Conservation (phyloP, 1,284 basidiomycete species). For the Caloboletus inedulis region DNA sequence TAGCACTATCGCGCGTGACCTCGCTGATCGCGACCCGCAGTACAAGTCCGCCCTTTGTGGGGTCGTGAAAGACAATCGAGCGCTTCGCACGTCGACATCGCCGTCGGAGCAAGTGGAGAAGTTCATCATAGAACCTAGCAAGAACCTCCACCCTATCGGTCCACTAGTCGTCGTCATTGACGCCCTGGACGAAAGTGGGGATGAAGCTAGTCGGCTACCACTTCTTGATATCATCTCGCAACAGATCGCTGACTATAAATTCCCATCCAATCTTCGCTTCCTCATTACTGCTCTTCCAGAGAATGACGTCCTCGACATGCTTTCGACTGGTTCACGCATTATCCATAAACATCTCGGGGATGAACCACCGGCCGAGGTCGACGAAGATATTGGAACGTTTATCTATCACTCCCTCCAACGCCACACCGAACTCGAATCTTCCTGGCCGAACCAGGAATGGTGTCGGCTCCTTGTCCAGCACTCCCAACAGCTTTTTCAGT, state of each 20-base stretch:
- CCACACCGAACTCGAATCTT: background rate
- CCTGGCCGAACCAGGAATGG: slow-evolving; percentile 1
- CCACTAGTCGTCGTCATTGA: slow-evolving; percentile 11
- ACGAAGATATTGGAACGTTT: background rate
- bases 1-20: slow-evolving; percentile 4
- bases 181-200: slow-evolving; percentile 12
- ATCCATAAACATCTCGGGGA: background rate
- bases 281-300: background rate
- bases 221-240: background rate
- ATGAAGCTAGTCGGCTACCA: background rate
- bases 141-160: background rate
- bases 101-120: slow-evolving; percentile 1
- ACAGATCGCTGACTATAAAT: background rate
- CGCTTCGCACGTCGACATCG: background rate
- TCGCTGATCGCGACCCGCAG: background rate
- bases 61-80: background rate
- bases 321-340: background rate
- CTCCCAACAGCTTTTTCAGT: background rate
- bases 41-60: background rate
- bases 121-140: slow-evolving; percentile 3
- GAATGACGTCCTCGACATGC: background rate
- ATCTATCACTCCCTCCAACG: background rate
- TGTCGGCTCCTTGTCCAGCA: background rate
- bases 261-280: background rate
- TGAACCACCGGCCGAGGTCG: background rate